Conservation (phyloP, 106 monocot species). For the Xerophyta viscosa region DNA sequence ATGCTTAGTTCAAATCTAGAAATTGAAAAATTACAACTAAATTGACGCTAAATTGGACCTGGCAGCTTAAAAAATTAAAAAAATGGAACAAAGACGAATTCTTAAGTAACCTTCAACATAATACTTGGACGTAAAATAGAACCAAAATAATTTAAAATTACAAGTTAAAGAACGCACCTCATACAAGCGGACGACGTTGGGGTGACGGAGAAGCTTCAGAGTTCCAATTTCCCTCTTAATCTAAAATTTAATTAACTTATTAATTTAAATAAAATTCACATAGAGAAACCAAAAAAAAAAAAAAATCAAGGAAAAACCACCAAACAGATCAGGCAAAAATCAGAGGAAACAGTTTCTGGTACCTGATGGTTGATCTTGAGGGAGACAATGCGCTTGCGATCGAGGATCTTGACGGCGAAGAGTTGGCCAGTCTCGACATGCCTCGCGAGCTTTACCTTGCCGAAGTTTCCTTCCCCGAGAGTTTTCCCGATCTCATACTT, state of each 20-base stretch:
- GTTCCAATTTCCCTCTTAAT: conserved; percentile 84
- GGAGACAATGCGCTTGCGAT: conserved; percentile 27
- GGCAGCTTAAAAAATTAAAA: too few species aligned
- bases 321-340: neutral
- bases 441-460: conserved; percentile 49
- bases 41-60: too few species aligned
- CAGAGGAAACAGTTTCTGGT: neutral
- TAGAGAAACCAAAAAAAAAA: too few species aligned
- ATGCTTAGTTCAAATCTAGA: too few species aligned
- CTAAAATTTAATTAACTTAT: conserved; percentile 15
- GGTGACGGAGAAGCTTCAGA: conserved; percentile 71
- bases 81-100: too few species aligned
- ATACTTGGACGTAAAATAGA: neutral
- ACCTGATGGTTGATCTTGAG: conserved; percentile 36
- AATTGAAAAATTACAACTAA: too few species aligned
- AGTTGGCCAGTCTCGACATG: conserved; percentile 19
- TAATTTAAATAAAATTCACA: too few species aligned
- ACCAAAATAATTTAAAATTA: neutral
- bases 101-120: too few species aligned
- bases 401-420: conserved; percentile 58
- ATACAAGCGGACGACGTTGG: conserved; percentile 63
- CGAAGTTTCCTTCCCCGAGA: conserved; percentile 57
- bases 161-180: conserved; percentile 32
- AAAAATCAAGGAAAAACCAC: neutral
- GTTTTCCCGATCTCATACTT: conserved; percentile 50